phyloP scores from a whole-genome alignment of 1,139 yeast species.

The Candida smagusa region DNA sequence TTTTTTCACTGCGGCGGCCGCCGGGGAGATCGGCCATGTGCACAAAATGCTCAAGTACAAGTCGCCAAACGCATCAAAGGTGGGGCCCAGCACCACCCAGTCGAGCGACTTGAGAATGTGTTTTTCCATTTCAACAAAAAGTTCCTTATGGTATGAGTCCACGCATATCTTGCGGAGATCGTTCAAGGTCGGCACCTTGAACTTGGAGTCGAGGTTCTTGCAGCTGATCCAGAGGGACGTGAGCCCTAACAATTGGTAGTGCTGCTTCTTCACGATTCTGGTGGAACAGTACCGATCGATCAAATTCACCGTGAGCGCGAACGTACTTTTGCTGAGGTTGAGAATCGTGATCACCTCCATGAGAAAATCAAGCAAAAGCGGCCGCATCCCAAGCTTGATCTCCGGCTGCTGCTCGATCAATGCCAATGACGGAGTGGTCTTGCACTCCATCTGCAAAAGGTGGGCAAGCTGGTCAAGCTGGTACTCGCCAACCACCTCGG shows the following conservation, averaged over 20 bases:
- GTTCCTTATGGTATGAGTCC: constrained; percentile 54
- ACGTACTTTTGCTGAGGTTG: constrained; percentile 48
- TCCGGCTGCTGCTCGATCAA: constrained; percentile 52
- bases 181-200: constrained; percentile 57
- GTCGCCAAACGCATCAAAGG: constrained; percentile 62
- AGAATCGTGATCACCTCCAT: constrained; percentile 53
- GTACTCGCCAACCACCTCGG: constrained; percentile 36
- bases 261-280: constrained; percentile 49
- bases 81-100: constrained; percentile 57
- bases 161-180: constrained; percentile 62
- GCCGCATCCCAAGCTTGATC: constrained; percentile 48
- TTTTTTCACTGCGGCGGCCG: constrained; percentile 23
- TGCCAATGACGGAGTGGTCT: constrained; percentile 34
- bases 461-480: constrained; percentile 41
- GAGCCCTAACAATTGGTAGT: constrained; percentile 66
- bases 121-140: constrained; percentile 67
- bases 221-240: constrained; percentile 75
- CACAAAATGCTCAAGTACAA: constrained; percentile 33
- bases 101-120: constrained; percentile 57
- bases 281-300: constrained; percentile 53
- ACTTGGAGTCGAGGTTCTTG: constrained; percentile 67
- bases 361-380: constrained; percentile 48
- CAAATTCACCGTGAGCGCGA: constrained; percentile 52
- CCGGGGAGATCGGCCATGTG: constrained; percentile 18
- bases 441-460: constrained; percentile 31